Evolutionary conservation across 148 eudicot genomes (phyloP).

Genomic region (Camellia granthamiana): DNA sequence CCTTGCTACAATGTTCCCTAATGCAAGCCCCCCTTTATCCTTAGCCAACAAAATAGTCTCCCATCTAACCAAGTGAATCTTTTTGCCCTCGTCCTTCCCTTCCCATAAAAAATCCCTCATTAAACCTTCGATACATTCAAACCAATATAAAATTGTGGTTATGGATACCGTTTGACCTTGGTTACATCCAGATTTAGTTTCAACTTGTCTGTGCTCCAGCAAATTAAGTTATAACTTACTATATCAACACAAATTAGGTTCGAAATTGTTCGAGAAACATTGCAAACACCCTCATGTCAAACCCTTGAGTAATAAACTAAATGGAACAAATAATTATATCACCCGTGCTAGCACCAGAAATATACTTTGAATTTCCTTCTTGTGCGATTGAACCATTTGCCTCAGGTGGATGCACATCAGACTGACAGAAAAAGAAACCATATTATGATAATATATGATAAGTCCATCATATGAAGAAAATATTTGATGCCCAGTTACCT

Average conservation of each 20-base stretch:
- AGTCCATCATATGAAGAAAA: conserved; percentile 13
- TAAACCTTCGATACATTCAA: too few relatives aligned
- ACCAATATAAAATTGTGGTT: not conserved
- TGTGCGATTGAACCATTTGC: conserved; percentile 42
- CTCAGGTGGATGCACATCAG: conserved; percentile 48
- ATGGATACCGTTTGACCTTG: not conserved
- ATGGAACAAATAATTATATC: not conserved
- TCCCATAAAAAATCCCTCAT: too few relatives aligned
- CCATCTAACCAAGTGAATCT: too few relatives aligned
- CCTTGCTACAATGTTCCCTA: too few relatives aligned
- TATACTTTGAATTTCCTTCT: conserved; percentile 76
- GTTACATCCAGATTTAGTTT: conserved; percentile 6
- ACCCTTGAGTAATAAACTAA: not conserved
- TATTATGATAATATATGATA: conserved; percentile 11
- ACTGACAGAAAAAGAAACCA: conserved; percentile 41
- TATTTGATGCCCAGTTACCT: conserved; percentile 40
- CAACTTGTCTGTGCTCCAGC: not conserved
- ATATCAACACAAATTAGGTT: not conserved
- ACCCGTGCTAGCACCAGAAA: conserved; percentile 16
- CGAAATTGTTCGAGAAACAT: not conserved
- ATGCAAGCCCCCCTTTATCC: too few relatives aligned
- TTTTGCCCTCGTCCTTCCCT: too few relatives aligned
- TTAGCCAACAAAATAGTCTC: too few relatives aligned
- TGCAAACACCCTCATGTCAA: not conserved
- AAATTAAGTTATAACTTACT: not conserved